Percentiles rank a stretch among this genome's conserved stretches.
Conservation (phyloP, 2,329 filamentous ascomycete species). For the Arthroderma sp. region DNA sequence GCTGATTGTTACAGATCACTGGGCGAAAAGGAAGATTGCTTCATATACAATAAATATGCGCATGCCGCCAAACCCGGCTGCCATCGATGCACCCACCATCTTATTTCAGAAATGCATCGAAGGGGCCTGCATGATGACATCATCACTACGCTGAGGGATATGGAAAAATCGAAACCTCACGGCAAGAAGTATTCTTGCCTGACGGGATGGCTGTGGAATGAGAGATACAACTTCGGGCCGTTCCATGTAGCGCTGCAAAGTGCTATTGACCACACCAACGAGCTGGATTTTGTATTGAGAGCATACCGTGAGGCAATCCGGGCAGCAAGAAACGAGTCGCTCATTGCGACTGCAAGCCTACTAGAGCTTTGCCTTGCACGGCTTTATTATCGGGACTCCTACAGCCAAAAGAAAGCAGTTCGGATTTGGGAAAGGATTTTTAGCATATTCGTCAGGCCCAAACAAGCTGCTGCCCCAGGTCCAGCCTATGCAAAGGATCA, state of each 20-base stretch:
- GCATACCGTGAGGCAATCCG: conserved; percentile 5
- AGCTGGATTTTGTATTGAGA: conserved; percentile 8
- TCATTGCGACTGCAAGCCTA: not conserved
- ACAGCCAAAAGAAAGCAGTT: conserved; percentile 6
- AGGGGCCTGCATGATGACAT: conserved; percentile 4
- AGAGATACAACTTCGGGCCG: too few species aligned
- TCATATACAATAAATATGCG: conserved; percentile 2
- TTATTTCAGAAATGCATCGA: not conserved
- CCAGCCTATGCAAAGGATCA: conserved; percentile 1
- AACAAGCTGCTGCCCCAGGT: conserved; percentile 1
- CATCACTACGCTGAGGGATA: conserved; percentile 4
- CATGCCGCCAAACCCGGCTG: not conserved
- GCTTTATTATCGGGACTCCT: conserved; percentile 4
- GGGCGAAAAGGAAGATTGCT: conserved; percentile 2
- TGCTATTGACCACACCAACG: conserved; percentile 2
- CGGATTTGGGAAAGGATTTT: conserved; percentile 7
- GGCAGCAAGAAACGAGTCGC: conserved; percentile 6
- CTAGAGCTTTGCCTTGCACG: conserved; percentile 6
- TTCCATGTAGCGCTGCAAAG: conserved; percentile 1
- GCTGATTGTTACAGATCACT: conserved; percentile 4
- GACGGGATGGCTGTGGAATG: too few species aligned
- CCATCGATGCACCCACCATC: conserved; percentile 1
- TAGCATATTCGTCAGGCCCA: conserved; percentile 3
- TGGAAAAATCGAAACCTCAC: conserved; percentile 2
- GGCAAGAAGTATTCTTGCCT: conserved; percentile 3